A percentile compares a stretch with the other conserved stretches of the same genome.
phyloP scores from a whole-genome alignment of 2,329 filamentous ascomycete species.

The Phyllosticta citribraziliensis region DNA sequence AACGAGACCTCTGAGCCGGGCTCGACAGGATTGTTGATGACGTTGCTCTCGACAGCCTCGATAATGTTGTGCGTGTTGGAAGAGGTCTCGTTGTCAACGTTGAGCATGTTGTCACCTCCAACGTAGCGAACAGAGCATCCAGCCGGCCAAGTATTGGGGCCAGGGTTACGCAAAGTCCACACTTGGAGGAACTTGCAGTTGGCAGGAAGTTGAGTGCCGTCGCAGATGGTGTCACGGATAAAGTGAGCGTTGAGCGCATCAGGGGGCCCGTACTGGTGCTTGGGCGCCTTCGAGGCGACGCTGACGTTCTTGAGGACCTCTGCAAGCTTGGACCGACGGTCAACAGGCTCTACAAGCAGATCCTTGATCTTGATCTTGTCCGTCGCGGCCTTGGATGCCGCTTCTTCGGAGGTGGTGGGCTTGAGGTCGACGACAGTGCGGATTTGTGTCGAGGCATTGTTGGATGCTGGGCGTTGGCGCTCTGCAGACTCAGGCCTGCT shows the following conservation, averaged over 20 bases:
- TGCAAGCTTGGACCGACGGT: slow-evolving; percentile 25
- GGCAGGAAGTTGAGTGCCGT: slow-evolving; percentile 63
- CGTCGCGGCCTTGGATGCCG: slow-evolving; percentile 25
- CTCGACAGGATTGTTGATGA: slow-evolving; percentile 57
- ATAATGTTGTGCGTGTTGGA: slow-evolving; percentile 68
- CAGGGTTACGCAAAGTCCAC: slow-evolving; percentile 84
- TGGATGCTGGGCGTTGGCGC: slow-evolving; percentile 35
- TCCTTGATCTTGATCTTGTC: slow-evolving; percentile 33
- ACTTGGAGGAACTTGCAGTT: slow-evolving; percentile 76
- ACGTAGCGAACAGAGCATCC: slow-evolving; percentile 87
- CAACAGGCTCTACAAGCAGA: slow-evolving; percentile 24
- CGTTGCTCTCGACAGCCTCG: slow-evolving; percentile 72
- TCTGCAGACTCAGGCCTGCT: slow-evolving; percentile 43
- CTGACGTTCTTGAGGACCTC: slow-evolving; percentile 14
- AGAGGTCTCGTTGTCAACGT: slow-evolving; percentile 69
- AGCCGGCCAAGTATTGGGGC: slow-evolving; percentile 69
- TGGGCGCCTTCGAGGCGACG: slow-evolving; percentile 2
- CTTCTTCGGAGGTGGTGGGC: slow-evolving; percentile 39
- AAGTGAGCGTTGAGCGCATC: slow-evolving; percentile 54
- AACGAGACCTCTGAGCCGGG: slow-evolving; percentile 71
- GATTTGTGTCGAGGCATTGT: slow-evolving; percentile 50
- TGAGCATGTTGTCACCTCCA: slow-evolving; percentile 93
- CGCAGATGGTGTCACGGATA: slow-evolving; percentile 65
- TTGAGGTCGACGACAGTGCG: slow-evolving; percentile 53
- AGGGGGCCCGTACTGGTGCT: slow-evolving; percentile 12